These are phyloP conservation scores for Saccharum officinarum DNA, from an alignment of 176 grass and related monocot species.

Conservation along the genomic window DNA sequence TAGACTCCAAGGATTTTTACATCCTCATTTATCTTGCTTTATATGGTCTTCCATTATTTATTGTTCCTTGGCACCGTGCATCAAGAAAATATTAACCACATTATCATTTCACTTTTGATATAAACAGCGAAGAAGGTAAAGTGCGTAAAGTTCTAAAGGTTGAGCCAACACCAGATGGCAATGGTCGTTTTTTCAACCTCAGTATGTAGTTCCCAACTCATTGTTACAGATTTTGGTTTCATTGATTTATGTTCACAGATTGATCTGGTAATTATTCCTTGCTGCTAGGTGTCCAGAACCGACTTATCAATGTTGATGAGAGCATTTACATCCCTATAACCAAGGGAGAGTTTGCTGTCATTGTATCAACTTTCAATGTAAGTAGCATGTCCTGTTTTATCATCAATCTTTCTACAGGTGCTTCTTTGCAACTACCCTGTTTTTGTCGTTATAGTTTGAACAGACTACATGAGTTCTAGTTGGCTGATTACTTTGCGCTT, in stretches of 20 bases:
- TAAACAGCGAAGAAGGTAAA: constrained; percentile 89
- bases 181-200: constrained; percentile 94
- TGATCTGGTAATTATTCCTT: constrained; percentile 12
- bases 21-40: background rate
- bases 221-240: background rate
- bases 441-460: background rate
- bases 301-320: constrained; percentile 81
- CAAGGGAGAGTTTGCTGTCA: constrained; percentile 77
- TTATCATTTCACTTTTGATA: background rate
- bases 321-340: constrained; percentile 89
- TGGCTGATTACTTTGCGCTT: background rate
- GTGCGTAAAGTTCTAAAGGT: constrained; percentile 83
- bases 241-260: background rate
- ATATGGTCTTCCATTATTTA: background rate
- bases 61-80: background rate
- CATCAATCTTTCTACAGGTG: background rate
- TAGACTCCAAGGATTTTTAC: background rate
- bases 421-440: background rate
- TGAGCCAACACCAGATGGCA: constrained; percentile 96
- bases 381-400: background rate
- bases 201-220: constrained; percentile 54
- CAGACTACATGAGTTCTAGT: background rate
- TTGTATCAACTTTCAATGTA: constrained; percentile 88
- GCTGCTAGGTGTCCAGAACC: constrained; percentile 82
- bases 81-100: constrained; percentile 6